A percentile compares a stretch with the other conserved stretches of the same genome.
Conservation (phyloP, 2,329 filamentous ascomycete species). For the Aspergillus felis region DNA sequence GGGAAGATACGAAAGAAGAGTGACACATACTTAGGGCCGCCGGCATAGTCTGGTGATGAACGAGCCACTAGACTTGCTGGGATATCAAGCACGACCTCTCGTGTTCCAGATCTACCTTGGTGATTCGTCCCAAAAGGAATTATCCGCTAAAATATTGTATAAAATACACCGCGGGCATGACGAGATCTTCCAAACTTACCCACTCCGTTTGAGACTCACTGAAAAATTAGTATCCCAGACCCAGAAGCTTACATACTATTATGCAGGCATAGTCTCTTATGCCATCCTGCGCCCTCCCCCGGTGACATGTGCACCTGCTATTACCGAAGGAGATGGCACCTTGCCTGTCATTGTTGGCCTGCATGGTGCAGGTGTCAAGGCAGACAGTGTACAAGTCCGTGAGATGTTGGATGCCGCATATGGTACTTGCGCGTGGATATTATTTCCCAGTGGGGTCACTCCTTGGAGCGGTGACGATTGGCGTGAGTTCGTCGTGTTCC, state of each 20-base stretch:
- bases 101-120: slow-evolving; percentile 24
- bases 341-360: slow-evolving; percentile 50
- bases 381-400: slow-evolving; percentile 44
- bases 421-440: slow-evolving; percentile 52
- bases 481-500: slow-evolving; percentile 37
- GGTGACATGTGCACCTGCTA: slow-evolving; percentile 25
- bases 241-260: slow-evolving; percentile 55
- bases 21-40: neutral
- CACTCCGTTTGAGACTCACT: slow-evolving; percentile 16
- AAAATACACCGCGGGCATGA: neutral
- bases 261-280: slow-evolving; percentile 53
- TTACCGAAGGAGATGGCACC: slow-evolving; percentile 8
- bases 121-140: slow-evolving; percentile 2
- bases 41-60: slow-evolving; percentile 6
- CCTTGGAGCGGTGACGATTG: slow-evolving; percentile 60
- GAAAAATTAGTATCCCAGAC: slow-evolving; percentile 34
- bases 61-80: slow-evolving; percentile 21
- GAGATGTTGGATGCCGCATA: slow-evolving; percentile 48
- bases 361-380: slow-evolving; percentile 57
- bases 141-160: slow-evolving; percentile 19
- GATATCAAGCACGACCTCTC: slow-evolving; percentile 34
- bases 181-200: slow-evolving; percentile 3
- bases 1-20: neutral
- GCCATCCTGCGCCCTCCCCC: slow-evolving; percentile 55
- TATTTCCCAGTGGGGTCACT: slow-evolving; percentile 56